These are phyloP conservation scores for Trichoderma koningiopsis DNA, from an alignment of 2,329 filamentous ascomycete species.

Conservation along the genomic window DNA sequence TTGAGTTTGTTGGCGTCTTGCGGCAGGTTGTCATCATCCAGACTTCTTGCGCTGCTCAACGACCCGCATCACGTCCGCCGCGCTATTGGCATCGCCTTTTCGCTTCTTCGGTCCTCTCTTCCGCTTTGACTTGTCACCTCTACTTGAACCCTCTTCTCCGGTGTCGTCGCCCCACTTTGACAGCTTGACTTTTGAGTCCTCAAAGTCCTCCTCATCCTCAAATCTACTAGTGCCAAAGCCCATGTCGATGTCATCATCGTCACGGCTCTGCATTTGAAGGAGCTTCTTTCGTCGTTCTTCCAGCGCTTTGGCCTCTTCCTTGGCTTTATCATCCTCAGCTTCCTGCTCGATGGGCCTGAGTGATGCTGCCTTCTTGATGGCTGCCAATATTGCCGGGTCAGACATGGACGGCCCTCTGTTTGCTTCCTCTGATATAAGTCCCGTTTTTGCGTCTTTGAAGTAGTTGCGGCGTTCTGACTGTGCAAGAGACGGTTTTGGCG, in stretches of 20 bases:
- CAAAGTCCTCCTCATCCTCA: conserved; percentile 84
- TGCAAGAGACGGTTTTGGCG: conserved; percentile 43
- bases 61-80: conserved; percentile 76
- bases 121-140: conserved; percentile 57
- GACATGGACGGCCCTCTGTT: conserved; percentile 59
- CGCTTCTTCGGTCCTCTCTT: conserved; percentile 74
- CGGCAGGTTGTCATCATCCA: conserved; percentile 18
- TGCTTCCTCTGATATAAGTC: conserved; percentile 55
- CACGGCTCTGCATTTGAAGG: conserved; percentile 72
- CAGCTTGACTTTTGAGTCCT: conserved; percentile 67
- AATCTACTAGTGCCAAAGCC: conserved; percentile 88
- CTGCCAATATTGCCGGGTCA: conserved; percentile 79
- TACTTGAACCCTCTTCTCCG: conserved; percentile 44
- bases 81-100: conserved; percentile 78
- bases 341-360: conserved; percentile 53
- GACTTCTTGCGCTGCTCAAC: conserved; percentile 62
- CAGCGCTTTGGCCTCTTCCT: conserved; percentile 55
- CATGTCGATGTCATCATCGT: conserved; percentile 90
- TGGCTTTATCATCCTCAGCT: conserved; percentile 43
- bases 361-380: conserved; percentile 79
- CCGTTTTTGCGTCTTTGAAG: conserved; percentile 61
- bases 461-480: conserved; percentile 56
- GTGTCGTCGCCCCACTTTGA: conserved; percentile 64
- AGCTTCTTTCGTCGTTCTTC: conserved; percentile 73
- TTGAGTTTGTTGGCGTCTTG: background rate